Base-by-base conservation (phyloP, 192 early-diverging fungal genomes). In the Coemansia sp. region DNA sequence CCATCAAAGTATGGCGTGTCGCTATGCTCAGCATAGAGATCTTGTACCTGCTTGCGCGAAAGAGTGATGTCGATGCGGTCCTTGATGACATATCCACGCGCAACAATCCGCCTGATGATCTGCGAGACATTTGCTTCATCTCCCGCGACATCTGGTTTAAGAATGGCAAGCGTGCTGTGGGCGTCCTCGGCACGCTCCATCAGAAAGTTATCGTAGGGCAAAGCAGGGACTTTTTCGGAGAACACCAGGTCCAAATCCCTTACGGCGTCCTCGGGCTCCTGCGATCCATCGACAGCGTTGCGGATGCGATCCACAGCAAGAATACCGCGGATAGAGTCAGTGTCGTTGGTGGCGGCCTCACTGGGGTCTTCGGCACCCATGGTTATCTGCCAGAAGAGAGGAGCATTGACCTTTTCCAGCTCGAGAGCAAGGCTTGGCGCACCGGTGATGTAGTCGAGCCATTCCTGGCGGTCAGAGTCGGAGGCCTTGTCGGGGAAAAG, bases 271-370 rank as follows among this genome's bases (percentile, higher is more conserved):
- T 68, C 70, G 23, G 70, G 50, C 67, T 75, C 73, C 55, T 74
- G 71, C 20, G 83, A 81, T 40, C 83, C 85, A 44, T 87, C 77
- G 6, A 75, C 75, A 22, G 85, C 83, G 60, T 84, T 84, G 50
- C 82, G 83, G 47, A 82, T 67, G 40, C 65, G 69, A 63, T 87
- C 85, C 19, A 66, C 65, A 20, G 76, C 85, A 34, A 86, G 81
- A 30, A 75, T 73, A n/a, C 75, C 84, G 30, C 85, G 83, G 40
- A 86, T 83, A 3, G 75, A 70, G 41, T 84, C 81, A 41, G 62
- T 56, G 61, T 71, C 67, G 27, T 78, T 63, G 22, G 75, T 67
- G 25, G 64, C 62, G 6, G 41, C 62, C 9, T 62, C 65, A 23
- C 54, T 45, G 17, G 83, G 68, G 30, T 84, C 67, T 14, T 74